Percentiles rank a stretch among this genome's conserved stretches.
Conservation (phyloP, 2,329 filamentous ascomycete species). For the Claviceps paspali region DNA sequence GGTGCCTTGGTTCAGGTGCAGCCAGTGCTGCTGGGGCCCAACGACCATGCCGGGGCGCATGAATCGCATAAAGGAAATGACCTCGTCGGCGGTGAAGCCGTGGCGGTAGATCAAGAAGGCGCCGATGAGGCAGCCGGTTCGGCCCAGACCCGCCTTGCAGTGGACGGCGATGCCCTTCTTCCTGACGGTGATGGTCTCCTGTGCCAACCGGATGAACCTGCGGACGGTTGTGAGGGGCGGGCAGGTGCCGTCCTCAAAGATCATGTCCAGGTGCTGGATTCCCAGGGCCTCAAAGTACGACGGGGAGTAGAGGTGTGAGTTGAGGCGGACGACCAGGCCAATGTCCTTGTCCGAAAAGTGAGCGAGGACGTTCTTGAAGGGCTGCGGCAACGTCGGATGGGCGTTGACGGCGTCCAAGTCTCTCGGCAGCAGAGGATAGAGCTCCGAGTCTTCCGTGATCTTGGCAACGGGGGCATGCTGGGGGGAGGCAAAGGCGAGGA, state of each 20-base stretch:
- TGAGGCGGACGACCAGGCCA: conserved; percentile 84
- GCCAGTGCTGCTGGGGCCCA: conserved; percentile 95
- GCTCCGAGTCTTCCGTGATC: conserved; percentile 56
- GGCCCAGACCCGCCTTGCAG: conserved; percentile 92
- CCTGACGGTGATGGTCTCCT: conserved; percentile 82
- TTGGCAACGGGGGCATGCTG: conserved; percentile 65
- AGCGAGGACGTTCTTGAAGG: conserved; percentile 89
- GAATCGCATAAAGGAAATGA: conserved; percentile 97
- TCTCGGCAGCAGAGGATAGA: conserved; percentile 60
- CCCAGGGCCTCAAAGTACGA: conserved; percentile 94
- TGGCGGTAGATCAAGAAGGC: conserved; percentile 96
- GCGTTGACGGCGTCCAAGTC: conserved; percentile 58
- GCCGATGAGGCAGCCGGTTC: conserved; percentile 91
- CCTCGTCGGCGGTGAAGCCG: conserved; percentile 92
- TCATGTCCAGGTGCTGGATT: conserved; percentile 96
- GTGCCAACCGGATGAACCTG: conserved; percentile 87
- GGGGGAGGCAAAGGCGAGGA: conserved; percentile 91
- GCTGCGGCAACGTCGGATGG: conserved; percentile 56
- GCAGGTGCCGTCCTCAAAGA: conserved; percentile 96
- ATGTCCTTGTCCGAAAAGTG: conserved; percentile 84
- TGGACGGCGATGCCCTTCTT: conserved; percentile 93
- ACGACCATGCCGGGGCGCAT: conserved; percentile 99
- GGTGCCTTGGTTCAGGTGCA: conserved; percentile 88
- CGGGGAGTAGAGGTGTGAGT: conserved; percentile 89
- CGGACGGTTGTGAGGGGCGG: conserved; percentile 77